Percentiles rank a stretch among this genome's conserved stretches.
phyloP scores from a whole-genome alignment of 2,329 filamentous ascomycete species.

The Penicillium sp. region DNA sequence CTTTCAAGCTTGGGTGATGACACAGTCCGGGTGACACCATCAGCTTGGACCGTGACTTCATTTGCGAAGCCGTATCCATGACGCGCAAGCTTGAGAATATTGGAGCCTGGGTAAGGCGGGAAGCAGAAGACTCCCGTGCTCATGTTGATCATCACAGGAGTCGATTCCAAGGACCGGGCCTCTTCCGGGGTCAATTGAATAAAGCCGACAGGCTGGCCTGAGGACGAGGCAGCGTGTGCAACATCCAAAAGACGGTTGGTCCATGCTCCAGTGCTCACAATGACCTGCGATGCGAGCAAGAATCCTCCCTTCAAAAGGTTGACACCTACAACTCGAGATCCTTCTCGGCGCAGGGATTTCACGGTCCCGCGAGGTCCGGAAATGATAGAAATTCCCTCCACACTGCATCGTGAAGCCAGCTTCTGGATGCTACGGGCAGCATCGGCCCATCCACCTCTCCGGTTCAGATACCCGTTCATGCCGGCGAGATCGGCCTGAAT shows the following conservation, averaged over 20 bases:
- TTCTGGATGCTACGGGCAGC: constrained; percentile 58
- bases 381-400: constrained; percentile 46
- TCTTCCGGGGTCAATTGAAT: constrained; percentile 70
- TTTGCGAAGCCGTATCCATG: constrained; percentile 64
- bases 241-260: constrained; percentile 73
- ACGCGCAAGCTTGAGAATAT: constrained; percentile 64
- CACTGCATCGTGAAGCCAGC: constrained; percentile 25
- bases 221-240: constrained; percentile 70
- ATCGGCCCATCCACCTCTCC: constrained; percentile 76
- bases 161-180: constrained; percentile 59
- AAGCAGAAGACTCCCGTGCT: constrained; percentile 51
- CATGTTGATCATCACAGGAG: constrained; percentile 60
- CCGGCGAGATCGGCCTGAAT: constrained; percentile 58
- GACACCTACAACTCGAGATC: constrained; percentile 55
- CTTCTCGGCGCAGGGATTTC: constrained; percentile 27
- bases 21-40: constrained; percentile 23
- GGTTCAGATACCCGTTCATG: constrained; percentile 66
- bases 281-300: constrained; percentile 66
- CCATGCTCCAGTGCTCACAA: constrained; percentile 84
- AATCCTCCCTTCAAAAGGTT: constrained; percentile 50
- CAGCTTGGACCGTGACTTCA: constrained; percentile 30
- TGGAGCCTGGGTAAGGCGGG: constrained; percentile 46
- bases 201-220: constrained; percentile 77
- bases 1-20: constrained; percentile 39
- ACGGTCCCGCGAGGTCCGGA: constrained; percentile 37